phyloP scores from a whole-genome alignment of 371 early-diverging fungal genomes.

The Zychaea mexicana region DNA sequence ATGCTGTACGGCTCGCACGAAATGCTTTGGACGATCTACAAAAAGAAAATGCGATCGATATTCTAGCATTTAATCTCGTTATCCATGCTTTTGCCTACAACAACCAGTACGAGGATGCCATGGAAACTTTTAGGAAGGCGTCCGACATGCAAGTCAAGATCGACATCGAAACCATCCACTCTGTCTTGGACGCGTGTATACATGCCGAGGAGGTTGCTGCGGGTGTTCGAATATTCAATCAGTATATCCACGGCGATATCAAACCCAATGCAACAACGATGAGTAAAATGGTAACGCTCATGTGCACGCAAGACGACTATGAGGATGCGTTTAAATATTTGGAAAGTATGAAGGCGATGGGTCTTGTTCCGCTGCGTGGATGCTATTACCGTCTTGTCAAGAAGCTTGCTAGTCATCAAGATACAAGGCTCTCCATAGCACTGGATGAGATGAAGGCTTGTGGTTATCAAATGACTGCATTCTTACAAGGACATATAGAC shows the following conservation, averaged over 20 bases:
- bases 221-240: conserved; percentile 49
- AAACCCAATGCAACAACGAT: conserved; percentile 49
- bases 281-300: conserved; percentile 60
- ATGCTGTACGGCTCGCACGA: conserved; percentile 42
- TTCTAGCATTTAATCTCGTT: conserved; percentile 58
- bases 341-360: conserved; percentile 69
- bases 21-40: conserved; percentile 36
- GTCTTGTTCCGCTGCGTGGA: conserved; percentile 58
- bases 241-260: conserved; percentile 14
- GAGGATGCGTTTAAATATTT: conserved; percentile 78
- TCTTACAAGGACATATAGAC: conserved; percentile 11
- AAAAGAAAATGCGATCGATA: conserved; percentile 36
- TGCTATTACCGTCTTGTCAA: conserved; percentile 64
- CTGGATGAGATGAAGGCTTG: conserved; percentile 71
- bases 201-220: conserved; percentile 40
- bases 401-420: conserved; percentile 60
- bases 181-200: conserved; percentile 62
- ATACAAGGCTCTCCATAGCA: conserved; percentile 64
- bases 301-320: conserved; percentile 62
- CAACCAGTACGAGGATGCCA: conserved; percentile 51
- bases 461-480: conserved; percentile 45
- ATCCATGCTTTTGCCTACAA: conserved; percentile 44
- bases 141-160: conserved; percentile 37
- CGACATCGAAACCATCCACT: conserved; percentile 59
- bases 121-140: conserved; percentile 38